Conservation (phyloP, 495 filamentous ascomycete genomes). For the Penicillium tannophilum region DNA sequence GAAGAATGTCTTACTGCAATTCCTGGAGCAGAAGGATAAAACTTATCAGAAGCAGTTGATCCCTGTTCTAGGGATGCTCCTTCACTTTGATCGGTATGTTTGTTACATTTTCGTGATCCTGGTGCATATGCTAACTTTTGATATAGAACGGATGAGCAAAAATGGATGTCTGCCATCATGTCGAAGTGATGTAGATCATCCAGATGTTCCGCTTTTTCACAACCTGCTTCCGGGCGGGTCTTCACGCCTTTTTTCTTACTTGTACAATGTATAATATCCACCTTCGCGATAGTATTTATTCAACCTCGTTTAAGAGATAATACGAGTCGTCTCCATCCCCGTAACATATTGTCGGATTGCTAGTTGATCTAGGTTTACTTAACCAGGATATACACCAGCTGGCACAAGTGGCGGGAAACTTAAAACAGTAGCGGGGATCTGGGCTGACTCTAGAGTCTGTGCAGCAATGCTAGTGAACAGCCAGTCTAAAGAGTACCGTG, state of each 20-base stretch:
- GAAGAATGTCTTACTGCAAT: conserved; percentile 94
- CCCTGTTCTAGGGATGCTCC: conserved; percentile 84
- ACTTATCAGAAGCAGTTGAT: conserved; percentile 87
- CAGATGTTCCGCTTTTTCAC: not conserved
- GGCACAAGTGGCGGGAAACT: too few relatives aligned
- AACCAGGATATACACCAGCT: too few relatives aligned
- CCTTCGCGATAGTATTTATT: conserved; percentile 13
- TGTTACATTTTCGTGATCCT: not conserved
- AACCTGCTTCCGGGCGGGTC: not conserved
- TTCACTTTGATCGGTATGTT: conserved; percentile 86
- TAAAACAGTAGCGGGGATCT: too few relatives aligned
- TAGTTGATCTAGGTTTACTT: too few relatives aligned
- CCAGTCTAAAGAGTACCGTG: too few relatives aligned
- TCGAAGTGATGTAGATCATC: conserved; percentile 37
- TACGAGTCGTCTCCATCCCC: not conserved
- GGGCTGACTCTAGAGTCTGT: too few relatives aligned
- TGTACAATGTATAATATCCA: conserved; percentile 23
- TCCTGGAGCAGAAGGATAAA: conserved; percentile 92
- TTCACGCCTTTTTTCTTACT: not conserved
- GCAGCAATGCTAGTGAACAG: too few relatives aligned
- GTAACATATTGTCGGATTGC: too few relatives aligned
- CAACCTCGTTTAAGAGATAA: not conserved
- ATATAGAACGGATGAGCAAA: conserved; percentile 77
- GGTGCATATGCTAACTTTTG: not conserved
- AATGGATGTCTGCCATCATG: conserved; percentile 81